Conservation (phyloP, 164 flowering plant genomes). For the Sextonia rubra region DNA sequence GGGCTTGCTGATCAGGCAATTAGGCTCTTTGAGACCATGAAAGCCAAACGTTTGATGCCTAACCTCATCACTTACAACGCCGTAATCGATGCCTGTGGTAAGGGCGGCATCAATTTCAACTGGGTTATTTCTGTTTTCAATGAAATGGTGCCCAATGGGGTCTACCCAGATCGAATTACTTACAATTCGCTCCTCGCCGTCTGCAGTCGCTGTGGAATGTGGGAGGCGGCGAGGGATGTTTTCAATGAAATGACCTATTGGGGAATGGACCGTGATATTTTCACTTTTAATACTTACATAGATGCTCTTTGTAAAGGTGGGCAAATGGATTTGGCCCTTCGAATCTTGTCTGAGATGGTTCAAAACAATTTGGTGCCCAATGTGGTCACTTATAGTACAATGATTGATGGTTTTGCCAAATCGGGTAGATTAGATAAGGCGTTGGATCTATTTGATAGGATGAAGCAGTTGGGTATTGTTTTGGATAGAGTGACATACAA, state of each 20-base stretch:
- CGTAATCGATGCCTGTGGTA: conserved; percentile 93
- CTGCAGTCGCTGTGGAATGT: conserved; percentile 77
- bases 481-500: conserved; percentile 87
- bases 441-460: conserved; percentile 58
- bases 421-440: conserved; percentile 81
- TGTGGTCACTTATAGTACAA: conserved; percentile 89
- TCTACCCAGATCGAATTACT: conserved; percentile 85
- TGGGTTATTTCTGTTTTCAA: conserved; percentile 53
- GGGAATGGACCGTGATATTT: conserved; percentile 79
- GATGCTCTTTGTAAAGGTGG: conserved; percentile 94
- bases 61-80: conserved; percentile 95
- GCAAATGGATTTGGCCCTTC: conserved; percentile 76
- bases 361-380: conserved; percentile 64
- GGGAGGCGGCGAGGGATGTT: conserved; percentile 71
- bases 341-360: conserved; percentile 80
- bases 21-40: conserved; percentile 70
- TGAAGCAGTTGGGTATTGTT: conserved; percentile 63
- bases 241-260: conserved; percentile 70
- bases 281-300: conserved; percentile 81
- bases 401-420: conserved; percentile 92
- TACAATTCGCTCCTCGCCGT: conserved; percentile 91
- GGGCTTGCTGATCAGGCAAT: conserved; percentile 68
- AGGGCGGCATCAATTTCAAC: conserved; percentile 79
- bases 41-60: conserved; percentile 60
- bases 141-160: conserved; percentile 71